Base-by-base conservation (phyloP, 2,329 filamentous ascomycete genomes). In the Colletotrichum neosansevieriae region DNA sequence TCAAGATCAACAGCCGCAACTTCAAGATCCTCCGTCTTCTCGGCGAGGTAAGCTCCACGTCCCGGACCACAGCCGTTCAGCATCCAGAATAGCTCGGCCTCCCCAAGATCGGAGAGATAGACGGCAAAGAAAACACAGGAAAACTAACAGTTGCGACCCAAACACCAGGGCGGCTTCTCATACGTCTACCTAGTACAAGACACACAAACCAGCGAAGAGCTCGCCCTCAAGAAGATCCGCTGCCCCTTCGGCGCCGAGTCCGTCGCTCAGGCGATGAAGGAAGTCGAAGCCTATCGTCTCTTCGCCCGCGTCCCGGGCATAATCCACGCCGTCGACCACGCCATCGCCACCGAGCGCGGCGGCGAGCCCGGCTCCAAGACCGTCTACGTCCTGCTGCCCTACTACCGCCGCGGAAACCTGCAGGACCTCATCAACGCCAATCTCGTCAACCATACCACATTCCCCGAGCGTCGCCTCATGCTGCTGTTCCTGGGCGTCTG, bases 391-490 rank as follows among this genome's bases (percentile, higher is more conserved):
- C 85, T 99, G 49, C 86, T 99, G 19, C 96, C 96, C 12, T 99
- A 98, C 83, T 99, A 98, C 83, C 87, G 94, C 74, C 87, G 95
- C 72, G 96, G 96, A 13, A 99, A 99, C 79, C 86, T 99, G 42
- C 96, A 99, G 82, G 96, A 99, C 81, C 92, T 97, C 77, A 98
- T 99, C 84, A 99, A 99, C 80, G 95, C 96, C 71, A 99, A 99
- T 80, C 84, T 98, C 62, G 95, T 99, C 79, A 98, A 98, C 80
- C 94, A 97, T 78, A 93, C 92, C 42, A 87, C 86, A 58, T 98
- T 99, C 75, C 94, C 95, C 1, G 95, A 98, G 82, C 88, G 90
- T 77, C 87, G 91, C 74, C 84, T 99, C 70, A 95, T 98, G 94
- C 85, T 91, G 67, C 81, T 99, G 68, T 98, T 99, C 79, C 83